Percentiles rank a stretch among this genome's conserved stretches.
These are phyloP conservation scores for Monosporascus cannonballus DNA, from an alignment of 2,329 filamentous ascomycete species.

Conservation along the genomic window DNA sequence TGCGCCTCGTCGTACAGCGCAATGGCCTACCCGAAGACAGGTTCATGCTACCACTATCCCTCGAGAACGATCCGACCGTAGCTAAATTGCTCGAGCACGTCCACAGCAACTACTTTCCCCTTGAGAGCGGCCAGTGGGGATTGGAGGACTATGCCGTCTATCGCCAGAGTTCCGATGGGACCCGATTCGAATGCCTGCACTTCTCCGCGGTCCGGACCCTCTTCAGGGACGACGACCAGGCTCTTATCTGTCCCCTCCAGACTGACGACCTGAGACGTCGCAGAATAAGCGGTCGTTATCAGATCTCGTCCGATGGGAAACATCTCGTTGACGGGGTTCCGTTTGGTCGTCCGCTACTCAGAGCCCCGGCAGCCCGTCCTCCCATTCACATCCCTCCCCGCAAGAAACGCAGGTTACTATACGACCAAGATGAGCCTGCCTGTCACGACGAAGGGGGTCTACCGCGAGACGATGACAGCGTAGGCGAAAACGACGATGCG, in stretches of 20 bases:
- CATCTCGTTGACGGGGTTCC: constrained; percentile 81
- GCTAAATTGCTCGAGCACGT: constrained; percentile 71
- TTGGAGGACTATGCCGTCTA: constrained; percentile 87
- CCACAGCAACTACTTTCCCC: constrained; percentile 66
- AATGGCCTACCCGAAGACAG: constrained; percentile 66
- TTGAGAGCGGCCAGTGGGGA: constrained; percentile 78
- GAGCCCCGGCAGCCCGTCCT: constrained; percentile 54
- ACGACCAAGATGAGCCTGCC: constrained; percentile 24
- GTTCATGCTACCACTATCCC: constrained; percentile 63
- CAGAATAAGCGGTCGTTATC: constrained; percentile 68
- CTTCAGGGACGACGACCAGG: constrained; percentile 76
- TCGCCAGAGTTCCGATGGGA: constrained; percentile 48
- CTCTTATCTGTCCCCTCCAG: constrained; percentile 73
- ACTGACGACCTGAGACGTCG: constrained; percentile 68
- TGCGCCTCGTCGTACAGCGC: constrained; percentile 67
- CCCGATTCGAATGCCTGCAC: constrained; percentile 79
- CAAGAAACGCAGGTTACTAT: constrained; percentile 55
- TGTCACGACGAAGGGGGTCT: constrained; percentile 15
- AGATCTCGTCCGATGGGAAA: constrained; percentile 72
- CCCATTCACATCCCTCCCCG: constrained; percentile 65
- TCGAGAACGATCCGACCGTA: constrained; percentile 59
- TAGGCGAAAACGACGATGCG: constrained; percentile 24
- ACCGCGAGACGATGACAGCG: constrained; percentile 17
- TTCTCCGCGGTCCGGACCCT: constrained; percentile 67
- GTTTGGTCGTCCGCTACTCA: constrained; percentile 70